Evolutionary conservation across 805 yeast genomes (phyloP).

Genomic region (Jamesozyma spencerorum): DNA sequence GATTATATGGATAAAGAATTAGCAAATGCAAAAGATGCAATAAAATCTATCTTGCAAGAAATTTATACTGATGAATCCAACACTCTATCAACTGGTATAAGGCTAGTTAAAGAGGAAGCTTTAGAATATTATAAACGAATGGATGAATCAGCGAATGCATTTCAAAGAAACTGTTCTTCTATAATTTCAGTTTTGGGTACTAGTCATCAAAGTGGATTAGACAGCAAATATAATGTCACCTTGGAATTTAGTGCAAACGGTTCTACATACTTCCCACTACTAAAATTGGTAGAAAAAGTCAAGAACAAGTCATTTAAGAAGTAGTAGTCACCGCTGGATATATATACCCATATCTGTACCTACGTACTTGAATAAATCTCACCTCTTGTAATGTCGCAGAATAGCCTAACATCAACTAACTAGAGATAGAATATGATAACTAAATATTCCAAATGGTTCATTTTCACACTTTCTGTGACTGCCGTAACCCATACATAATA

Average conservation of each 20-base stretch:
- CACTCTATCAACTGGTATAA: constrained; percentile 19
- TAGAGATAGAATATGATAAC: no score
- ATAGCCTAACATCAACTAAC: no score
- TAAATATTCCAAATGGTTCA: no score
- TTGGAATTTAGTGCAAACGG: constrained; percentile 6
- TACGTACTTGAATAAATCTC: no score
- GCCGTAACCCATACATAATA: no score
- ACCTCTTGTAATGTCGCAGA: no score
- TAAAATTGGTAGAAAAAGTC: constrained; percentile 7
- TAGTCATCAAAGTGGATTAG: neutral
- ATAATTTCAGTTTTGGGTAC: neutral
- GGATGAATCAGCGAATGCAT: constrained; percentile 11
- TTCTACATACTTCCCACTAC: constrained; percentile 18
- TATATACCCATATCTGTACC: no score
- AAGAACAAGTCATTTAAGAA: neutral
- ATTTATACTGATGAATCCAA: constrained; percentile 19
- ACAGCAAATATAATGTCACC: constrained; percentile 1
- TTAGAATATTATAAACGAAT: constrained; percentile 23
- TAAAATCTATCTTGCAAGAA: constrained; percentile 12
- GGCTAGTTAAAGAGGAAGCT: constrained; percentile 26
- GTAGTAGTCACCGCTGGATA: no score
- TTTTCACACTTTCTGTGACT: no score
- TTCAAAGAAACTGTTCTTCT: neutral
- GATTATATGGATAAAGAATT: constrained; percentile 16
- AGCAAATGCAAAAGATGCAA: constrained; percentile 8